Base-by-base conservation (phyloP, 768 basidiomycete species). In the Inosperma sp. region DNA sequence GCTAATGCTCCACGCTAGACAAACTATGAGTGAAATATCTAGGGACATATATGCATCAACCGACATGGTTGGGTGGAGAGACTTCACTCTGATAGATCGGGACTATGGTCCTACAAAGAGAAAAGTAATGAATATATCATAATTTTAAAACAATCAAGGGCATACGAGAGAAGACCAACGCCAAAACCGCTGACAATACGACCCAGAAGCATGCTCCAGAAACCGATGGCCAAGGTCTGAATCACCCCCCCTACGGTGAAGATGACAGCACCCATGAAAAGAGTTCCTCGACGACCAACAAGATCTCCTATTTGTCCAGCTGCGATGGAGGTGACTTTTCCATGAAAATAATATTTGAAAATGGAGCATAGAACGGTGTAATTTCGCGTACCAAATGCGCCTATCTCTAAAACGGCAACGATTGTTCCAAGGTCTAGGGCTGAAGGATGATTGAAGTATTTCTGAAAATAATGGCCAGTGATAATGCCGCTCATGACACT, bases 1-100 rank as follows among this genome's bases (percentile, higher is more conserved):
- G 93, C 94, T 34, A 96, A 73, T 34, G 88, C 84, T 41, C 94
- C 94, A 58, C 94, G 82, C 85, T 94, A 59, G 29, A 2, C 21
- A 10, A 7, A 14, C 16, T 12, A 17, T 57, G 17, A 55, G 49
- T 34, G 17, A 48, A 5, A 17, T 23, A 4, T 8, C 8, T 9
- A 25, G 16, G 26, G 8, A 40, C 19, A 14, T 30, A 19, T 45
- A n/a, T 33, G 25, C 37, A 30, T 16, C 36, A 33, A 58, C 82
- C 19, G 57, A 88, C 91, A 70, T 94, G 90, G 59, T 88, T 78
- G 2, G 94, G 89, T 25, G 94, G 93, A 4, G 91, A 93, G 40
- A 96, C 92, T 73, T 97, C 94, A 59, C 89, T 92, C 72, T 96
- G 90, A 66, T 93, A 94, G 51, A 93, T 92, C 12, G 91, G 92